Percentiles rank a stretch among this genome's conserved stretches.
Conservation (phyloP, 441 rosid genomes). For the Mallotus repandus region DNA sequence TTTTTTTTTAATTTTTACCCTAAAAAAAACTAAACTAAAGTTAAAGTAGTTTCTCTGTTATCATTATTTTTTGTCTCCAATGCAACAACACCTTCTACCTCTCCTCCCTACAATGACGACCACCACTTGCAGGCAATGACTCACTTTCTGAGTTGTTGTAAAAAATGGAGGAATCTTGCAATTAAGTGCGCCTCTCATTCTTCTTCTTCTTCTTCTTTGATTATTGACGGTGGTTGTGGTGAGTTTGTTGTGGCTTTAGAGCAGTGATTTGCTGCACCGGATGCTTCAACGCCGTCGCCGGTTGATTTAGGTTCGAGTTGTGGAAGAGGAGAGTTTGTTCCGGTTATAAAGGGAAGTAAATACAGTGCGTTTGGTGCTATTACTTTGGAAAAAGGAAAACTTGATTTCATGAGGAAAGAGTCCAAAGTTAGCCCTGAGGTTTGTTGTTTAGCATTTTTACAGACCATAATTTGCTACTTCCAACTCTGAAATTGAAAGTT, state of each 20-base stretch:
- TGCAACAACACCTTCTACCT: too few species aligned
- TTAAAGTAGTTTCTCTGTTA: too few species aligned
- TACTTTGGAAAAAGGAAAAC: conserved; percentile 72
- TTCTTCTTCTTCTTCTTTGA: conserved; percentile 31
- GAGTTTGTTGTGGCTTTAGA: conserved; percentile 45
- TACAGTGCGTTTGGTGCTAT: conserved; percentile 76
- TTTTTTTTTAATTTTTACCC: too few species aligned
- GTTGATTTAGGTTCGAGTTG: conserved; percentile 32
- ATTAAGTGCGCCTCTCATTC: conserved; percentile 37
- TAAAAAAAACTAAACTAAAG: too few species aligned
- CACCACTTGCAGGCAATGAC: not conserved
- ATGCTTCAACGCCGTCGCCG: conserved; percentile 28
- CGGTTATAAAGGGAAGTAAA: conserved; percentile 69
- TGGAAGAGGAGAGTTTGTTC: conserved; percentile 41
- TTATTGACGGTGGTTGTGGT: conserved; percentile 40
- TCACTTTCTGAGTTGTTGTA: not conserved
- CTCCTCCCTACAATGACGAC: too few species aligned
- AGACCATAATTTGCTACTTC: not conserved
- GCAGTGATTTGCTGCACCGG: conserved; percentile 48
- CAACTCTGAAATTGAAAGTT: not conserved
- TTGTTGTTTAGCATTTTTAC: not conserved
- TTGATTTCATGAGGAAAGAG: conserved; percentile 62
- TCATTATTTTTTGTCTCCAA: too few species aligned
- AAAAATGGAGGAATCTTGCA: conserved; percentile 26
- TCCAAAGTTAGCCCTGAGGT: conserved; percentile 75